Evolutionary conservation across 2,329 filamentous ascomycete species (phyloP).

Genomic region (Bipolaris bicolor): DNA sequence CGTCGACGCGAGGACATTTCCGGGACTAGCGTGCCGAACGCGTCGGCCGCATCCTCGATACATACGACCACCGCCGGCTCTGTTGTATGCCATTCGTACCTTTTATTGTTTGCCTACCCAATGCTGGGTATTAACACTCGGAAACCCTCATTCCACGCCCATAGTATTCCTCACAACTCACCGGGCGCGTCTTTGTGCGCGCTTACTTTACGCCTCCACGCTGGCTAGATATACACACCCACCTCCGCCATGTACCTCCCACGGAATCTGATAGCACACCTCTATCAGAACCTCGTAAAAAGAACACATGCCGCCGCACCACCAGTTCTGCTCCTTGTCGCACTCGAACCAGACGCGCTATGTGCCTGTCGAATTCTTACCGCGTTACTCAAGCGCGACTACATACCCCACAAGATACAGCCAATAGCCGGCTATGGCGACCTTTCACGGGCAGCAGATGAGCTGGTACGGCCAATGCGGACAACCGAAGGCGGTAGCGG

Average conservation of each 20-base stretch:
- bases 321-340: conserved; percentile 87
- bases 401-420: conserved; percentile 96
- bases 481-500: conserved; percentile 81
- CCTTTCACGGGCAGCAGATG: conserved; percentile 76
- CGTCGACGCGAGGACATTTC: conserved; percentile 20
- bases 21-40: conserved; percentile 30
- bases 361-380: conserved; percentile 96
- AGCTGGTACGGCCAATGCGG: conserved; percentile 86
- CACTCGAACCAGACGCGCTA: conserved; percentile 92
- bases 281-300: conserved; percentile 87
- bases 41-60: conserved; percentile 27
- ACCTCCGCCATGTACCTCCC: conserved; percentile 82
- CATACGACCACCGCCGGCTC: conserved; percentile 23
- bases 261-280: conserved; percentile 82
- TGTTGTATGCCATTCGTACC: conserved; percentile 18
- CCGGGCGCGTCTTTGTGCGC: conserved; percentile 37
- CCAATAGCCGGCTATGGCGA: conserved; percentile 93
- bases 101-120: conserved; percentile 26
- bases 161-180: conserved; percentile 21
- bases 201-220: conserved; percentile 22
- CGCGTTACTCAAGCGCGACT: conserved; percentile 92
- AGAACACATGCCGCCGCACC: conserved; percentile 89
- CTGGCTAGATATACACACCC: conserved; percentile 21
- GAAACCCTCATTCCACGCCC: conserved; percentile 25
- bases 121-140: conserved; percentile 17